phyloP scores from a whole-genome alignment of 768 basidiomycete genomes.

The Punctularia strigosozonata region DNA sequence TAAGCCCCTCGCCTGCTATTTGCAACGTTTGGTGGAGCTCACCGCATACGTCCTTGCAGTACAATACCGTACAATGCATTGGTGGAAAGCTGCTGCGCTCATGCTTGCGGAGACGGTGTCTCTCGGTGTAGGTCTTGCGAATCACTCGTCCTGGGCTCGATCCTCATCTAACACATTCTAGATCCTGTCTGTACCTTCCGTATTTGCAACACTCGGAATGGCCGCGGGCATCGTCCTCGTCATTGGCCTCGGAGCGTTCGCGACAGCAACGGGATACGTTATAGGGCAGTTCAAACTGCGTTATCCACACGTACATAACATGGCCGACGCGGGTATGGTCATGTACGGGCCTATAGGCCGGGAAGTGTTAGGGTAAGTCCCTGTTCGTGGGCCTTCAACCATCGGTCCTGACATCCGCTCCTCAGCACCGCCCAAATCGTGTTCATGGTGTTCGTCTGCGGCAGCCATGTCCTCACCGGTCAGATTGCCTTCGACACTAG shows the following conservation, averaged over 20 bases:
- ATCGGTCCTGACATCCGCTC: too few species aligned
- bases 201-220: conserved; percentile 16
- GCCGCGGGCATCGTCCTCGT: conserved; percentile 16
- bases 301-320: conserved; percentile 21
- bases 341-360: conserved; percentile 17
- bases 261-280: conserved; percentile 15
- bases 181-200: conserved; percentile 18
- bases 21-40: neutral
- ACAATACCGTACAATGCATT: conserved; percentile 19
- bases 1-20: conserved; percentile 2
- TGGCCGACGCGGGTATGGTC: conserved; percentile 20
- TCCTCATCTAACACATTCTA: conserved; percentile 3
- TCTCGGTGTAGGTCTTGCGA: conserved; percentile 12
- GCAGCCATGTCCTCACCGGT: conserved; percentile 18
- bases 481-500: conserved; percentile 20
- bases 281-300: conserved; percentile 19
- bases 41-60: conserved; percentile 6
- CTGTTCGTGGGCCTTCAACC: too few species aligned
- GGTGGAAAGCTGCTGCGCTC: conserved; percentile 21
- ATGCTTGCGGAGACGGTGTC: conserved; percentile 21
- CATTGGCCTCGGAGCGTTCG: conserved; percentile 14
- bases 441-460: conserved; percentile 18
- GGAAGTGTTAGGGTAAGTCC: conserved; percentile 18
- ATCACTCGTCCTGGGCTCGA: neutral
- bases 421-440: conserved; percentile 17